Conservation (phyloP, 2,329 filamentous ascomycete genomes). For the Aspergillus transmontanensis region DNA sequence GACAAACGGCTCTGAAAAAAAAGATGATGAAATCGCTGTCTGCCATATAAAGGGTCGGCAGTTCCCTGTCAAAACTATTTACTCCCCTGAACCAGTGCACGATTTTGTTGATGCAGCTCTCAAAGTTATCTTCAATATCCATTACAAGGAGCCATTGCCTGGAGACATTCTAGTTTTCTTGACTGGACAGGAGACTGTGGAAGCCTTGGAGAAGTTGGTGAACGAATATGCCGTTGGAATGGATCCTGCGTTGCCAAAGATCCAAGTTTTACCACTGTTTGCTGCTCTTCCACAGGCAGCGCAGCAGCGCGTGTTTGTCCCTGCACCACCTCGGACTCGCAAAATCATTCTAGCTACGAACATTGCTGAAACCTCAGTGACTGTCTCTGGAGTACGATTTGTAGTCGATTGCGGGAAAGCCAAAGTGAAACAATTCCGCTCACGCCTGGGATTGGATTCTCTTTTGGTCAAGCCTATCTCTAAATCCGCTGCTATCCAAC, state of each 20-base stretch:
- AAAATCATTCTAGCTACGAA: conserved; percentile 94
- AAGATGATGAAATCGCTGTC: conserved; percentile 49
- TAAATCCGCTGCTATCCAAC: conserved; percentile 88
- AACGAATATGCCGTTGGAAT: conserved; percentile 77
- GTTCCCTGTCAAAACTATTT: conserved; percentile 77
- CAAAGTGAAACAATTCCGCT: conserved; percentile 89
- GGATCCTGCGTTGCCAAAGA: conserved; percentile 69
- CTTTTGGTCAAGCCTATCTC: conserved; percentile 89
- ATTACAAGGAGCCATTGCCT: conserved; percentile 84
- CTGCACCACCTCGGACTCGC: conserved; percentile 71
- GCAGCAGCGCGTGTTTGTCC: conserved; percentile 83
- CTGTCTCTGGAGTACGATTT: conserved; percentile 86
- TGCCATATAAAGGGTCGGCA: conserved; percentile 83
- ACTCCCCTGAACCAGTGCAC: conserved; percentile 72
- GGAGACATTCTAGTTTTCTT: conserved; percentile 93
- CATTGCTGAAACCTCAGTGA: conserved; percentile 98
- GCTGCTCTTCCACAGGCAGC: conserved; percentile 84
- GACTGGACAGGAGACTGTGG: conserved; percentile 90
- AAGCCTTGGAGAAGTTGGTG: conserved; percentile 75
- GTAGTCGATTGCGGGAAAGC: conserved; percentile 93
- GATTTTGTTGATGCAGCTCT: conserved; percentile 83
- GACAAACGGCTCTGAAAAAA: conserved; percentile 12
- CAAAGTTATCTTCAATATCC: conserved; percentile 81
- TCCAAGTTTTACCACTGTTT: conserved; percentile 77
- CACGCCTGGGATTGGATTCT: conserved; percentile 83